Percentiles rank a stretch among this genome's conserved stretches.
These are phyloP conservation scores for Codiaeum variegatum DNA, from an alignment of 441 rosid genomes.

Conservation along the genomic window DNA sequence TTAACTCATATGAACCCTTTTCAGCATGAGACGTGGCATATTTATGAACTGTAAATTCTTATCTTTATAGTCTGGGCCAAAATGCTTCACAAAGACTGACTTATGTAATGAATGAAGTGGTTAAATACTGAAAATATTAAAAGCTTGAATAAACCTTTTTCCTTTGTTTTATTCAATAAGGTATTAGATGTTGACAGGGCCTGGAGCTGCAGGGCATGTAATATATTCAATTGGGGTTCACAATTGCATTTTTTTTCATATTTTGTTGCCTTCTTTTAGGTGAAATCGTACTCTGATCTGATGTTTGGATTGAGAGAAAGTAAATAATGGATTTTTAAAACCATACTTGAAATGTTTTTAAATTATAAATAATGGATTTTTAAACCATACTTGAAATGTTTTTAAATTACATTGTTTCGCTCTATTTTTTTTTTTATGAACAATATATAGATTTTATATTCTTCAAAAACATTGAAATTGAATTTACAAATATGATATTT, in stretches of 20 bases:
- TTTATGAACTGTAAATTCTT: background rate
- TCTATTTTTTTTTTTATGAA: too few relatives aligned
- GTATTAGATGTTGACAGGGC: slow-evolving; percentile 15
- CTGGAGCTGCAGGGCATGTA: background rate
- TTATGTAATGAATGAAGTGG: background rate
- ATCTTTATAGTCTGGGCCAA: background rate
- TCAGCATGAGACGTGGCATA: background rate
- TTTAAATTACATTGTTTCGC: too few relatives aligned
- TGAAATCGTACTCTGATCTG: background rate
- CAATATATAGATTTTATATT: too few relatives aligned
- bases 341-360: too few relatives aligned
- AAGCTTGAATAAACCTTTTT: background rate
- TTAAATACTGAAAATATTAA: background rate
- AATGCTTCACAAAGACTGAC: background rate
- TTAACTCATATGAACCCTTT: too few relatives aligned
- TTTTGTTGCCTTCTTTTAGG: background rate
- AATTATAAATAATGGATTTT: too few relatives aligned
- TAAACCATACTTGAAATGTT: too few relatives aligned
- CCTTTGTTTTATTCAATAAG: slow-evolving; percentile 1
- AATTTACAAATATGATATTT: too few relatives aligned
- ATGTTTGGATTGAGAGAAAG: too few relatives aligned
- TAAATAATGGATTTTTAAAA: too few relatives aligned
- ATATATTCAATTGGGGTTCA: background rate
- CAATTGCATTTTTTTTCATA: background rate
- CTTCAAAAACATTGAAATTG: too few relatives aligned